Base-by-base conservation (phyloP, 139 green algal genomes). In the Monoraphidium neglectum region DNA sequence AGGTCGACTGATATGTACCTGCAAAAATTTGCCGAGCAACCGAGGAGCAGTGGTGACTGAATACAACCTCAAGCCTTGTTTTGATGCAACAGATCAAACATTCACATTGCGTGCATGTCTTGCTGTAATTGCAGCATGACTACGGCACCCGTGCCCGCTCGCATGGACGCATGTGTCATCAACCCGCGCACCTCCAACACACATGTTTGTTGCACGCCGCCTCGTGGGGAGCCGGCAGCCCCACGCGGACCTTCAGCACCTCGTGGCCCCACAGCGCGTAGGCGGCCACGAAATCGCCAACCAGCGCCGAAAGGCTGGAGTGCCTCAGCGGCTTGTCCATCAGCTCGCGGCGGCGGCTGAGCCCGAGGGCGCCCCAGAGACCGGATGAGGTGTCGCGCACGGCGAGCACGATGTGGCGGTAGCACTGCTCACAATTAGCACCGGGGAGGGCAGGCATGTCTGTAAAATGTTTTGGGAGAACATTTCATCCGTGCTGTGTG, bases 341-440 rank as follows among this genome's bases (percentile, higher is more conserved):
- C n/a, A 92, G 62, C 60, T 90, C 66, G 3, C 70, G 36, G 5
- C 83, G 74, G 26, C 88, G 76, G 70, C 80, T 88, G 36, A 93
- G 80, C 5, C 88, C 88, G 8, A 93, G 61, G 0, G 86, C 86
- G n/a, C 88, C 88, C 83, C 77, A 93, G 53, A 70, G 79, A 33
- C 78, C 73, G 26, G 21, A 81, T 21, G 69, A 70, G 3, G 12
- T 12, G 66, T 90, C 79, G 43, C 76, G 76, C 32, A 90, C 75
- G 10, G 73, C 83, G 57, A 90, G 68, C 71, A 92, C 79, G 51
- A 92, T 89, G 68, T 89, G 87, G 65, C 87, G 82, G 74, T 28
- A 70, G 24, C n/a, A n/a, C n/a, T n/a, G n/a, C n/a, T n/a, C n/a
- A n/a, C n/a, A n/a, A 68, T 40, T 32, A 49, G 24, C 49, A 60